Base-by-base conservation (phyloP, 2,329 filamentous ascomycete genomes). In the Periconia sp. region DNA sequence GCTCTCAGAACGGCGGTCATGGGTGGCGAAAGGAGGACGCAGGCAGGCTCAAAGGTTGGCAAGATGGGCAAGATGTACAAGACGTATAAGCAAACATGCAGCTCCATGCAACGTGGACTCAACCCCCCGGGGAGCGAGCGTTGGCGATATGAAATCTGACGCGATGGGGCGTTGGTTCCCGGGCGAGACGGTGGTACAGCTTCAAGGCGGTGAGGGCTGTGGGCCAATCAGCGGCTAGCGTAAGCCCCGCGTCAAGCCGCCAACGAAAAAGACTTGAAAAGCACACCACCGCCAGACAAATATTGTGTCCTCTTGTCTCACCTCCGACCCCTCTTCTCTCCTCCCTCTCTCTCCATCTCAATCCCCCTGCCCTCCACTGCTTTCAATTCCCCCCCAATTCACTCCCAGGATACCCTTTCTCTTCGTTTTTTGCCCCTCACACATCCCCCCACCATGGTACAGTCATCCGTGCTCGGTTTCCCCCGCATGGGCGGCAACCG, bases 401-500 rank as follows among this genome's bases (percentile, higher is more conserved):
- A n/a, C n/a, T n/a, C n/a, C n/a, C n/a, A n/a, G n/a, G n/a, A n/a
- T 36, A n/a, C 40, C 17, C 41, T 11, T 19, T 36, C 22, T 29
- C 39, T 39, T 35, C 28, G 24, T 41, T 45, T 48, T 38, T 15
- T 36, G 22, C 18, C 37, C 40, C 24, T 31, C 45, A 48, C 48
- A 43, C 37, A 47, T 40, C 37, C 34, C 36, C 35, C 46, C 61
- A 61, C 46, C 46, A 78, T 78, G 76, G 76, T 78, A 43, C 73
- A 77, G 57, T 78, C 76, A 57, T 82, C 94, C 63, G 83, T 99
- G 75, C 87, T 99, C 75, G 94, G 94, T 79, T 99, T 99, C 85
- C 94, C 94, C 75, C 92, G 94, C 73, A 96, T 97, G 89, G 94
- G 94, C 78, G 88, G 84, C 69, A 89, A 95, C 79, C 91, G 94